Base-by-base conservation (phyloP, 1,284 basidiomycete species). In the Cryptococcus sp. region DNA sequence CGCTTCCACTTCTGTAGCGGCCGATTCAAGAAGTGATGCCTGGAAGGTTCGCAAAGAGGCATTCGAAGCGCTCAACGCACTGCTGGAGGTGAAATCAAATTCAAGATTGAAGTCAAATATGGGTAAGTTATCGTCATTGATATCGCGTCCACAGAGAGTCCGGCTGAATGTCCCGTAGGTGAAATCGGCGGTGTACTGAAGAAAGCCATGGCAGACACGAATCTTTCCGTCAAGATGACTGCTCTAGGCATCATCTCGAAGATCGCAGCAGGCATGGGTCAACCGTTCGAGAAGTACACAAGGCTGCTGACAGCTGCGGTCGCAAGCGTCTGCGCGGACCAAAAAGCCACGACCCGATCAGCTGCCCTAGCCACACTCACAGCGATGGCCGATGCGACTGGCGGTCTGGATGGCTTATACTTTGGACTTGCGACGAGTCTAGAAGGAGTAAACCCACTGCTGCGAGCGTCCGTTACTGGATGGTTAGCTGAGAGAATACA, bases 11-110 rank as follows among this genome's bases (percentile, higher is more conserved):
- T 86, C 86, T 1, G 88, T 98, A 49, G 79, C 94, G 27, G 82
- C 86, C 1, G 91, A 93, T 69, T 84, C 87, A 11, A 91, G 91
- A 79, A 92, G 87, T 66, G 96, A 98, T 68, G 88, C 91, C 0
- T 99, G 96, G 96, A 99, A 99, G 80, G 87, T 86, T 6, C 89
- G 95, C 80, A 99, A 99, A 78, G 96, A 97, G 72, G 93, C 90
- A 1, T 82, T 99, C 56, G 96, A 99, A 73, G 82, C 84, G 1
- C 79, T 99, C 16, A 89, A 91, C 67, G 86, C 85, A 0, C 85
- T 93, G 54, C 80, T 99, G 44, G 92, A 96, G 69, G 88, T 92
- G 78, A 90, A 91, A 54, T 84, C 86, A 48, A 98, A 99, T 75
- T 93, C 94, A 67, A 87, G 96, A 10, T 77, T 99, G 57, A 97